Evolutionary conservation across 352 stramenopile genomes (phyloP), one percentile per base, ranked within the genome.

Genomic region (Aphanomyces astaci): DNA sequence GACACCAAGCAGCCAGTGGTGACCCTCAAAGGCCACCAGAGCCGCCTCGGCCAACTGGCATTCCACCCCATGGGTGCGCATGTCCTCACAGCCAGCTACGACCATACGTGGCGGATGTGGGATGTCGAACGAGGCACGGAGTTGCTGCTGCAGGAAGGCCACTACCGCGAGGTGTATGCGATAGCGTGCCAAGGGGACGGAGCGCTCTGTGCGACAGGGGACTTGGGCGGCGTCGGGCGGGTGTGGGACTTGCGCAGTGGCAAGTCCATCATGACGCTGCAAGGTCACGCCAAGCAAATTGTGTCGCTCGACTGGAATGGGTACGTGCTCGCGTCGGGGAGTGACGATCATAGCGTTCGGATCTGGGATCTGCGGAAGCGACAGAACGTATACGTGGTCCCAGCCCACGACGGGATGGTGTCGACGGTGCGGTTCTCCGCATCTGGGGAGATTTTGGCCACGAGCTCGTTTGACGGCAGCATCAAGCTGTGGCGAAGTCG

Each of bases 31-130:
- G 87, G 87, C 30, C 87, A 95, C 63, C 79, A 79, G 24, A 80
- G 84, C 9, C 83, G 86, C 30, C 66, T 95, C 49, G 84, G 84
- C 13, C 92, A 90, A 63, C 85, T 98, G 25, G 93, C 88, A 7
- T 99, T 98, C 72, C 96, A 99, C 78, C 96, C 96, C 3, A 76
- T 86, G n/a, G 93, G 96, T 15, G 72, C 88, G 45, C 93, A 92
- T 71, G 78, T 99, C 4, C 96, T 84, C 27, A 99, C 94, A 7
- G 98, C 95, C 10, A 97, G 89, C 73, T 98, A 98, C 72, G 96
- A 99, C 75, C 88, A 98, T 69, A 98, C 96, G 24, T 99, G 96
- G 96, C 80, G 96, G n/a, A 80, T 99, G 17, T 99, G 96, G 96
- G 96, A 99, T 75, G 81, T 98, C 15, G 87, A 96, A 33, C 97